These are phyloP conservation scores for Trematosphaeria pertusa DNA, from an alignment of 2,329 filamentous ascomycete species.

Conservation along the genomic window DNA sequence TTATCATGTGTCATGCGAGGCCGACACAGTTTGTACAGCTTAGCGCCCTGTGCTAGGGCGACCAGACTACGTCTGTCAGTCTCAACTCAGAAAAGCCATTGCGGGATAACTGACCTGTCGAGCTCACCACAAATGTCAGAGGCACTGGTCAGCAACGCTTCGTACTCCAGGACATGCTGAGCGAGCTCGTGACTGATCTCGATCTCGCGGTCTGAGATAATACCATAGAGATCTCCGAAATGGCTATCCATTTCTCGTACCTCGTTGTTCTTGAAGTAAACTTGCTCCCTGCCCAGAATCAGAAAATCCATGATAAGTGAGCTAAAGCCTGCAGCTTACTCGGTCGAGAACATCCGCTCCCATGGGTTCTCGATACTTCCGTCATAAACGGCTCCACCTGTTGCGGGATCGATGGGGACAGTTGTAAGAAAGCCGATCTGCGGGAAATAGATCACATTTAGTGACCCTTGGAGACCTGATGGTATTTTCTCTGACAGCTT, in stretches of 20 bases:
- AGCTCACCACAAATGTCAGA: slow-evolving; percentile 87
- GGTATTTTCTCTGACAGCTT: slow-evolving; percentile 71
- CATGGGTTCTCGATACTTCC: slow-evolving; percentile 69
- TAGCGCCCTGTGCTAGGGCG: slow-evolving; percentile 79
- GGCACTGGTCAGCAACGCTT: slow-evolving; percentile 69
- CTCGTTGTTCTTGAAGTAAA: slow-evolving; percentile 85
- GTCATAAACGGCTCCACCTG: slow-evolving; percentile 67
- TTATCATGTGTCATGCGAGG: slow-evolving; percentile 76
- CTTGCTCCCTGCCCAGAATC: slow-evolving; percentile 53
- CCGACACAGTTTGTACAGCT: slow-evolving; percentile 72
- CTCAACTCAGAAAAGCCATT: not conserved
- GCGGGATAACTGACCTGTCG: slow-evolving; percentile 60
- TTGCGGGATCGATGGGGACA: slow-evolving; percentile 67
- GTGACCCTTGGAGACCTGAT: slow-evolving; percentile 57
- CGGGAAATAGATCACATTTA: slow-evolving; percentile 88
- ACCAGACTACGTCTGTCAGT: slow-evolving; percentile 64
- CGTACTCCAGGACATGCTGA: slow-evolving; percentile 71
- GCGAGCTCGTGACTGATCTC: slow-evolving; percentile 83
- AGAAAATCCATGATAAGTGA: too few relatives aligned
- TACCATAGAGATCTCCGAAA: slow-evolving; percentile 83
- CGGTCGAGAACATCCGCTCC: slow-evolving; percentile 78
- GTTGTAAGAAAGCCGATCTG: slow-evolving; percentile 90
- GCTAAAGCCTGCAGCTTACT: slow-evolving; percentile 38
- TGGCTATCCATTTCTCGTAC: slow-evolving; percentile 83
- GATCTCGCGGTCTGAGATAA: slow-evolving; percentile 90